Conservation (phyloP, 345 rosid genomes). For the Eucalyptus polyanthemos region DNA sequence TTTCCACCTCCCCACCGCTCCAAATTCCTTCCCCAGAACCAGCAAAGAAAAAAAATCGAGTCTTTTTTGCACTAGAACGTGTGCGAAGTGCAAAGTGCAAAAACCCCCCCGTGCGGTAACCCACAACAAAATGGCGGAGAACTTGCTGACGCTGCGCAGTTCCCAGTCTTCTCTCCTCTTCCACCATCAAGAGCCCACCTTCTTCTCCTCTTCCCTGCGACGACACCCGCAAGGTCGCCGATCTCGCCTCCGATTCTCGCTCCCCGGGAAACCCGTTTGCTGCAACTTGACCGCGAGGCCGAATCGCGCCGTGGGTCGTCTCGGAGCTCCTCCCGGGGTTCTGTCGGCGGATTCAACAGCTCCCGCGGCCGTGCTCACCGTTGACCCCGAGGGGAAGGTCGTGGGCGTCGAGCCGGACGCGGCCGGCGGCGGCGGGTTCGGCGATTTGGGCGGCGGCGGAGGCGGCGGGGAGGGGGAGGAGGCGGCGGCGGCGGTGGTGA, state of each 20-base stretch:
- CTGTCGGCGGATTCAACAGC: background rate
- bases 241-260: background rate
- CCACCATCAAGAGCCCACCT: background rate
- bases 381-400: conserved; percentile 5
- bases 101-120: too few species aligned
- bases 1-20: background rate
- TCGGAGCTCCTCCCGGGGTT: background rate
- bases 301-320: background rate
- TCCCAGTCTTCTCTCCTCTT: conserved; percentile 28
- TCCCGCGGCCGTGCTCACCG: background rate
- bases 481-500: background rate
- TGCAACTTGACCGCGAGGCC: background rate
- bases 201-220: background rate
- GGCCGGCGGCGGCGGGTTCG: background rate
- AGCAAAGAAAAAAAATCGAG: background rate
- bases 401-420: conserved; percentile 5
- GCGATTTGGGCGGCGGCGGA: background rate
- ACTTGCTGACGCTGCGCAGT: background rate
- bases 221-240: background rate
- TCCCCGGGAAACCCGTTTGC: background rate
- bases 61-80: background rate
- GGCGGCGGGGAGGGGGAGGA: conserved; percentile 1
- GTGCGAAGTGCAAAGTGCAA: background rate
- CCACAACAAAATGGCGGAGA: background rate
- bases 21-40: background rate